Conservation (phyloP, 2,329 filamentous ascomycete species). For the Fusarium avenaceum region DNA sequence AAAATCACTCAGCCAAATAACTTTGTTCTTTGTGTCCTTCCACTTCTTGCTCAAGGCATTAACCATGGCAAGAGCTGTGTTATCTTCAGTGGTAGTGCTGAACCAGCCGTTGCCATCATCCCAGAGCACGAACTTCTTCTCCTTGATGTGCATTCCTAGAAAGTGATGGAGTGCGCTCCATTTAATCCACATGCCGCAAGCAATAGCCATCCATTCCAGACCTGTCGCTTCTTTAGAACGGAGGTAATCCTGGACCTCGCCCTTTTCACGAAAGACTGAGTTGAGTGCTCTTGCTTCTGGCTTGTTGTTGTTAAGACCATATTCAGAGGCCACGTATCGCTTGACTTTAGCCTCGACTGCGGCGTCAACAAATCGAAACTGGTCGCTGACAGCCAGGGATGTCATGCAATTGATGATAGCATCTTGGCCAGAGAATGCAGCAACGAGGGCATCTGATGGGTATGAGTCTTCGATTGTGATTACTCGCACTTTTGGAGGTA, state of each 20-base stretch:
- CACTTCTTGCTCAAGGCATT: constrained; percentile 11
- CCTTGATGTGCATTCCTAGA: constrained; percentile 21
- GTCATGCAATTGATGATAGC: constrained; percentile 18
- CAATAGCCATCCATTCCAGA: constrained; percentile 20
- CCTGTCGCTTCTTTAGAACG: constrained; percentile 7
- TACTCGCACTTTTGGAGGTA: background rate
- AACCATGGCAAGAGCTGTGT: constrained; percentile 6
- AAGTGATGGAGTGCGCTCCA: constrained; percentile 17
- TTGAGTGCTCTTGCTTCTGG: constrained; percentile 9
- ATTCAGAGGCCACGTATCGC: constrained; percentile 13
- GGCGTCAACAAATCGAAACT: constrained; percentile 13
- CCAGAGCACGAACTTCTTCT: constrained; percentile 15
- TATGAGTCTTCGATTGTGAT: constrained; percentile 19
- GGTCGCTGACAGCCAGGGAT: constrained; percentile 12
- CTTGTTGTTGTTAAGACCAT: constrained; percentile 23
- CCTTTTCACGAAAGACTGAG: constrained; percentile 15
- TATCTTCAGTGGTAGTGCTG: constrained; percentile 15
- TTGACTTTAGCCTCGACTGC: constrained; percentile 1
- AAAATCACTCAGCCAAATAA: constrained; percentile 17
- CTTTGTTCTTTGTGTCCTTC: constrained; percentile 18
- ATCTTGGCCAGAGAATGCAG: constrained; percentile 11
- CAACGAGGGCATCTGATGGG: background rate
- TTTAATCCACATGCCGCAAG: constrained; percentile 24
- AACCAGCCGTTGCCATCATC: constrained; percentile 20
- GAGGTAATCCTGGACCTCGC: constrained; percentile 17